Percentiles rank a stretch among this genome's conserved stretches.
These are phyloP conservation scores for Aspergillus bombycis DNA, from an alignment of 2,329 filamentous ascomycete species.

Conservation along the genomic window DNA sequence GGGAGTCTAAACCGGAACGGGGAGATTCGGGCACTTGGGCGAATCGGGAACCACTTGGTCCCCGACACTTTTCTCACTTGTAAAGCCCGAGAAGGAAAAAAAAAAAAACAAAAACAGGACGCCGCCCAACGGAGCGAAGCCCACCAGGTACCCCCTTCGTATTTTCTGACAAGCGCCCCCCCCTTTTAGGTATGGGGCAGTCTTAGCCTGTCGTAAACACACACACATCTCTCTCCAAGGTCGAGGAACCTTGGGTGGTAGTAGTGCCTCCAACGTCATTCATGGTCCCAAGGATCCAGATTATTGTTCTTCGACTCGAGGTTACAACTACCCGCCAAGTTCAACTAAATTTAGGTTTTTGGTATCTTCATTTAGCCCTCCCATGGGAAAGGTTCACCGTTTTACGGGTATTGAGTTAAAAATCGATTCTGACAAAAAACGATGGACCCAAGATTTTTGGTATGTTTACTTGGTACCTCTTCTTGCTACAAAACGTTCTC, in stretches of 20 bases:
- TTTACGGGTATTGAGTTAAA: constrained; percentile 13
- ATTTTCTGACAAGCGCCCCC: constrained; percentile 11
- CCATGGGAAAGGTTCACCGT: constrained; percentile 15
- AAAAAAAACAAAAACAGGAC: constrained; percentile 11
- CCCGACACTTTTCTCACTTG: constrained; percentile 15
- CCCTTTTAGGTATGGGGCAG: neutral
- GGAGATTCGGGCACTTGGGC: constrained; percentile 14
- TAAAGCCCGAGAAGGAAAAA: constrained; percentile 20
- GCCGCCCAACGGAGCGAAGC: constrained; percentile 17
- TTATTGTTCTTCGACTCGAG: neutral
- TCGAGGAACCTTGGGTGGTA: neutral
- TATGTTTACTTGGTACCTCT: neutral
- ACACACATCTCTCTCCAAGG: neutral
- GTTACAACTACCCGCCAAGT: neutral
- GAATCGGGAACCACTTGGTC: constrained; percentile 29
- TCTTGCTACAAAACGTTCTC: neutral
- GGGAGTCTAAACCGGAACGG: constrained; percentile 9
- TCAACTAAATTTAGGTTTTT: neutral
- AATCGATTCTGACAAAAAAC: constrained; percentile 11
- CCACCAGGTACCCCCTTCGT: neutral
- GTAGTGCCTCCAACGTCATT: constrained; percentile 5
- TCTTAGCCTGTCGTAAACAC: neutral
- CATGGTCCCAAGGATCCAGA: constrained; percentile 5
- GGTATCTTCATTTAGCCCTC: constrained; percentile 7
- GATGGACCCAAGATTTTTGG: constrained; percentile 10